Evolutionary conservation across 495 filamentous ascomycete species (phyloP).

Genomic region (Parmelia sp.): DNA sequence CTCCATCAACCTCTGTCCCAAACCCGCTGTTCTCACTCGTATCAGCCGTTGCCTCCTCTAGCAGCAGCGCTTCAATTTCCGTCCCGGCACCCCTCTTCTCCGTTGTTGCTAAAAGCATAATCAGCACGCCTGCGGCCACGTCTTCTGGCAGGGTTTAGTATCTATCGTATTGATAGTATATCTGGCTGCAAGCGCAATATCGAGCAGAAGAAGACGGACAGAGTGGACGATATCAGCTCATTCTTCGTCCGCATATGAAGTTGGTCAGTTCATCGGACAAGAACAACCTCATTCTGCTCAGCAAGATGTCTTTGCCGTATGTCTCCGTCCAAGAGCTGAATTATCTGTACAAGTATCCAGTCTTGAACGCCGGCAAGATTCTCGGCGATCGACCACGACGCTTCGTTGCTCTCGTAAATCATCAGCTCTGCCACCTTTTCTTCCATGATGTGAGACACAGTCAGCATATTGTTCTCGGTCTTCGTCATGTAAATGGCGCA

Average conservation of each 20-base stretch:
- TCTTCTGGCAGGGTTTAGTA: no score
- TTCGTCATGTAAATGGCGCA: neutral
- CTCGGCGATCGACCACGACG: neutral
- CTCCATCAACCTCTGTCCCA: no score
- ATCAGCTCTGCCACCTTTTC: neutral
- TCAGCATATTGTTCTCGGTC: neutral
- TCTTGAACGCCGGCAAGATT: neutral
- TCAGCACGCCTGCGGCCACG: no score
- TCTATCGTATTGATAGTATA: no score
- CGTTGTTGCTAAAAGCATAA: no score
- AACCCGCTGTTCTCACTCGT: no score
- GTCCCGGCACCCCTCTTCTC: no score
- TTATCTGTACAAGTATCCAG: neutral
- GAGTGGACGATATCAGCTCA: neutral
- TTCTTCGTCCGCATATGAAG: neutral
- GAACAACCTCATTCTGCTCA: neutral
- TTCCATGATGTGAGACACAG: neutral
- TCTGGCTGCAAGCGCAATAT: no score
- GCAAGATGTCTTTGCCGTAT: neutral
- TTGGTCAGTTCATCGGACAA: neutral
- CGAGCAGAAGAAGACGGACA: no score
- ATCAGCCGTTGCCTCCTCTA: no score
- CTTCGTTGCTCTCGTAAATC: neutral
- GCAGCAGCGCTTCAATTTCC: no score
- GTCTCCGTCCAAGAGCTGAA: neutral